phyloP scores from a whole-genome alignment of 2,329 filamentous ascomycete species.

The Aspergillus ochraceus region DNA sequence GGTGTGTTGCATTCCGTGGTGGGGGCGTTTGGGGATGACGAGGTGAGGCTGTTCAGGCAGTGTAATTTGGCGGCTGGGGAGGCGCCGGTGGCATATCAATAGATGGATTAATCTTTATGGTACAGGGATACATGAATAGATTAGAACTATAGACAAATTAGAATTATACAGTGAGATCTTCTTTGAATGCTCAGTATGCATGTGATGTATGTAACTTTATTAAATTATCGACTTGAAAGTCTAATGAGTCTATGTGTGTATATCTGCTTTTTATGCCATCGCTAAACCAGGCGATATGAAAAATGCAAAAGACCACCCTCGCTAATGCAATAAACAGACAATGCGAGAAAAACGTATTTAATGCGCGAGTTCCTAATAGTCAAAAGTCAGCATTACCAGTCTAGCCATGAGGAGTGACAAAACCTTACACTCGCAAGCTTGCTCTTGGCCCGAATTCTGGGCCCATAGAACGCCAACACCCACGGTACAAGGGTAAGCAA shows the following conservation, averaged over 20 bases:
- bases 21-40: slow-evolving; percentile 70
- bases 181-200: not conserved
- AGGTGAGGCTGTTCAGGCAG: slow-evolving; percentile 73
- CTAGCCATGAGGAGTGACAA: not conserved
- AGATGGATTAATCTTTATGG: not conserved
- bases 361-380: slow-evolving; percentile 7
- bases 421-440: slow-evolving; percentile 67
- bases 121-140: not conserved
- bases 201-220: not conserved
- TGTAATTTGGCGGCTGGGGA: slow-evolving; percentile 67
- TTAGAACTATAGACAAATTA: no score
- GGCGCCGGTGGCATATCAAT: slow-evolving; percentile 4
- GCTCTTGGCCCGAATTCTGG: slow-evolving; percentile 71
- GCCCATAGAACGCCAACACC: slow-evolving; percentile 77
- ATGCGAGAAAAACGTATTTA: not conserved
- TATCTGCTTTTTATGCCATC: not conserved
- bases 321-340: not conserved
- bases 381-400: not conserved
- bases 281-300: not conserved
- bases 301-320: not conserved
- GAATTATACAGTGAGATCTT: no score
- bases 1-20: slow-evolving; percentile 74
- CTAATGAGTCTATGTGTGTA: not conserved
- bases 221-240: not conserved
- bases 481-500: slow-evolving; percentile 79